Conservation (phyloP, 176 grass and related monocot genomes). For the Zizania latifolia region DNA sequence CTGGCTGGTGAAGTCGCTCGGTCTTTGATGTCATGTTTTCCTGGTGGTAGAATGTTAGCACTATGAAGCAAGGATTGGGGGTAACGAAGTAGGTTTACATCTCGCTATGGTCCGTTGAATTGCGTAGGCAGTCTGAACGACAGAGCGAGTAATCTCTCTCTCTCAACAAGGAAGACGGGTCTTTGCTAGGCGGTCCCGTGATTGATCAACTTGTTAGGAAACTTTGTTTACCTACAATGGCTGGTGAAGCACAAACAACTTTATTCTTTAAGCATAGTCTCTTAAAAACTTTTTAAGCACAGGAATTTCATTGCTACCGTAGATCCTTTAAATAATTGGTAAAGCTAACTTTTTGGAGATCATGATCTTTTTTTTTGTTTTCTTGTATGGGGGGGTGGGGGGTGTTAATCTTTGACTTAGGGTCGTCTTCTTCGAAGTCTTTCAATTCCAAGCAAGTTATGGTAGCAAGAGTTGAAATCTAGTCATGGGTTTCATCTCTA, state of each 20-base stretch:
- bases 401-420: background rate
- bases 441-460: no score
- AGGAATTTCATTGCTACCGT: background rate
- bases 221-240: background rate
- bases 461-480: no score
- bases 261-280: no score
- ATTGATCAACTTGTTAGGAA: background rate
- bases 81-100: background rate
- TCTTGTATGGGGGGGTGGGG: background rate
- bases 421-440: no score
- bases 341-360: background rate
- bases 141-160: background rate
- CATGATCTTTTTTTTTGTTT: background rate
- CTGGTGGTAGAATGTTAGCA: background rate
- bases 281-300: no score
- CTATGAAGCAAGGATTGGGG: background rate
- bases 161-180: background rate
- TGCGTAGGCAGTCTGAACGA: background rate
- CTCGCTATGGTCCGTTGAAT: background rate
- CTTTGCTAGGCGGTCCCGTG: background rate
- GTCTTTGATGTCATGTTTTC: background rate
- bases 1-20: background rate
- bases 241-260: background rate
- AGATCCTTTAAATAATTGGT: background rate
- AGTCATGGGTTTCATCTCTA: no score